Base-by-base conservation (phyloP, 1,284 basidiomycete genomes). In the Trichosporon coremiiforme region DNA sequence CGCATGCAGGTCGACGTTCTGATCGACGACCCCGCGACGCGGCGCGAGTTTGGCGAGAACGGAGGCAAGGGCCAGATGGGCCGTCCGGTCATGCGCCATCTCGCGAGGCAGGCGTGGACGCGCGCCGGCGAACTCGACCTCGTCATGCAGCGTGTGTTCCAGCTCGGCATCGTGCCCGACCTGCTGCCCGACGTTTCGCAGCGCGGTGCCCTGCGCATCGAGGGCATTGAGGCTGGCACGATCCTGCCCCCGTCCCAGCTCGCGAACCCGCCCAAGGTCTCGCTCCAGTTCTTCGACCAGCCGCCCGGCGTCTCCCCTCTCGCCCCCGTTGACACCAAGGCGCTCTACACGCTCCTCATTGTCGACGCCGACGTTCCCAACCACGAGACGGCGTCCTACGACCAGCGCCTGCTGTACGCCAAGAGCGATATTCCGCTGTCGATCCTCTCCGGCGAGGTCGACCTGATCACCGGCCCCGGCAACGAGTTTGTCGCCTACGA, bases 91-190 rank as follows among this genome's bases (percentile, higher is more conserved):
- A 91, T 94, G 80, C 87, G 94, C 22, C 88, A 93, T 79, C 85
- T 98, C 25, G 85, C 91, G 2, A 93, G 98, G 83, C 88, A 92
- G 75, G 86, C 87, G 70, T 98, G 96, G 96, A 87, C 91, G 66
- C 89, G 89, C 69, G 88, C 92, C 45, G 95, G 95, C 6, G 86
- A 87, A 50, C 85, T 97, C 63, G 94, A 96, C 78, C 85, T 94
- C 57, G 84, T 97, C 80, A 97, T 97, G 92, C 92, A 98, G 82
- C 90, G 95, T 76, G 82, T 96, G 63, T 86, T 91, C 77, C 90
- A 94, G 83, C 94, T 98, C 92, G 85, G 90, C 66, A 89, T 98
- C 66, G 86, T 97, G 3, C 95, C 96, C 0, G 96, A 98, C 80
- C 84, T 95, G 1, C 80, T 98, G 7, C 88, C 92, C 0, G 85